Percentiles rank a stretch among this genome's conserved stretches.
These are phyloP conservation scores for Alternaria angustiovoidea DNA, from an alignment of 2,329 filamentous ascomycete species.

Conservation along the genomic window DNA sequence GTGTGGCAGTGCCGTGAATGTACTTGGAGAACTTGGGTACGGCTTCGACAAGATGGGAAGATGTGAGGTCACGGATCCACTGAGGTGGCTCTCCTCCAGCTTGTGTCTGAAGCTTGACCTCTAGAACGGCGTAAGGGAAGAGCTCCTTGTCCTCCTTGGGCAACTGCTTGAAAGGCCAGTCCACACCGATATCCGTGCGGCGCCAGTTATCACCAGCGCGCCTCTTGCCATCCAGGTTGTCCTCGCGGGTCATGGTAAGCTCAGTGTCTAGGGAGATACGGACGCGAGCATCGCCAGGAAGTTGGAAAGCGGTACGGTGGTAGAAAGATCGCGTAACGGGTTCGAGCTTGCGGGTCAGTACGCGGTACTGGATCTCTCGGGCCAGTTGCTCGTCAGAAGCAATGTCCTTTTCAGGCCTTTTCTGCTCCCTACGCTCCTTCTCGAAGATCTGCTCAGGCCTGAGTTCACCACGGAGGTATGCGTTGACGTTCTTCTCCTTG, in stretches of 20 bases:
- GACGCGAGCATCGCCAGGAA: constrained; percentile 93
- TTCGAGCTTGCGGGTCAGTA: constrained; percentile 83
- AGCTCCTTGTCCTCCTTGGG: constrained; percentile 84
- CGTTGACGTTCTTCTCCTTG: constrained; percentile 97
- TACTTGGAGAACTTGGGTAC: constrained; percentile 99
- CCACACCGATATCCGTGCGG: constrained; percentile 95
- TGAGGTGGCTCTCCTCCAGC: constrained; percentile 92
- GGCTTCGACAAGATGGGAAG: constrained; percentile 96
- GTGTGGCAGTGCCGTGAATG: constrained; percentile 88
- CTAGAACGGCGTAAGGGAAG: constrained; percentile 94
- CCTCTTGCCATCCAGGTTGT: constrained; percentile 83
- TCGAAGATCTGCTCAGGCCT: constrained; percentile 92
- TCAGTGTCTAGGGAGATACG: constrained; percentile 97
- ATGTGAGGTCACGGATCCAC: constrained; percentile 93
- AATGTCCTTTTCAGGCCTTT: constrained; percentile 91
- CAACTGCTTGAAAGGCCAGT: constrained; percentile 91
- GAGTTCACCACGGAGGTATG: constrained; percentile 83
- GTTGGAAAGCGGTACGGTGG: constrained; percentile 96
- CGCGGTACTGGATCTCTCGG: constrained; percentile 90
- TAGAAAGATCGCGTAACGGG: constrained; percentile 97
- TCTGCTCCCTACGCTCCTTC: constrained; percentile 93
- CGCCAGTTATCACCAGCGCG: constrained; percentile 92
- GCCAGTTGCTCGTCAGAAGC: constrained; percentile 89
- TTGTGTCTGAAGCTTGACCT: constrained; percentile 98
- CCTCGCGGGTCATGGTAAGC: constrained; percentile 91